These are phyloP conservation scores for Chaetomium sp. DNA, from an alignment of 2,329 filamentous ascomycete species.

Conservation along the genomic window DNA sequence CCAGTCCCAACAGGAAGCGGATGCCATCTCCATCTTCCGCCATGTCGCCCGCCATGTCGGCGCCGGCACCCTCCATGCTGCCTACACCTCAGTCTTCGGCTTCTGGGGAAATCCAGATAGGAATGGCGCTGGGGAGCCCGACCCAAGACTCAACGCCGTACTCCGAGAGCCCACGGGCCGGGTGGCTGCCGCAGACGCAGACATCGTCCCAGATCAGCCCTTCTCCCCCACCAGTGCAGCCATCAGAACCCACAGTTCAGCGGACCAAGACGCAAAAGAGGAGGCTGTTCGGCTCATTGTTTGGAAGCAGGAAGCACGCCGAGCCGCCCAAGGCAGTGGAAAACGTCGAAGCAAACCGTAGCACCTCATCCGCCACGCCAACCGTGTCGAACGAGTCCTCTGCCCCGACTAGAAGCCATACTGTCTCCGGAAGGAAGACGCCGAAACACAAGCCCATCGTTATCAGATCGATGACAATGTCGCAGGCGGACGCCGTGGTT, in stretches of 20 bases:
- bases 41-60: conserved; percentile 34
- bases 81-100: conserved; percentile 48
- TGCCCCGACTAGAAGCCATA: conserved; percentile 43
- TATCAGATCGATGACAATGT: conserved; percentile 48
- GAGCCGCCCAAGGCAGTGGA: conserved; percentile 36
- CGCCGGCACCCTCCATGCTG: conserved; percentile 43
- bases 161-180: conserved; percentile 21
- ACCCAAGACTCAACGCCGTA: conserved; percentile 45
- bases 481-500: conserved; percentile 33
- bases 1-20: conserved; percentile 40
- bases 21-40: conserved; percentile 37
- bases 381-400: conserved; percentile 24
- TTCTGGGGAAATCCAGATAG: conserved; percentile 59
- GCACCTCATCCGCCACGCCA: conserved; percentile 26
- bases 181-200: conserved; percentile 27
- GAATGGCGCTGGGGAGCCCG: conserved; percentile 75
- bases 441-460: conserved; percentile 50
- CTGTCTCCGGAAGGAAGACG: conserved; percentile 37
- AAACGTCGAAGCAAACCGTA: conserved; percentile 29
- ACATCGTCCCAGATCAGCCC: conserved; percentile 15
- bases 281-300: conserved; percentile 59
- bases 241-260: conserved; percentile 36
- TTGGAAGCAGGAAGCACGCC: conserved; percentile 48
- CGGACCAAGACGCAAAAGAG: conserved; percentile 58
- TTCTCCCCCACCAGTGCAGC: conserved; percentile 26